phyloP scores from a whole-genome alignment of 495 filamentous ascomycete species.

The Daldinia bambusicola region DNA sequence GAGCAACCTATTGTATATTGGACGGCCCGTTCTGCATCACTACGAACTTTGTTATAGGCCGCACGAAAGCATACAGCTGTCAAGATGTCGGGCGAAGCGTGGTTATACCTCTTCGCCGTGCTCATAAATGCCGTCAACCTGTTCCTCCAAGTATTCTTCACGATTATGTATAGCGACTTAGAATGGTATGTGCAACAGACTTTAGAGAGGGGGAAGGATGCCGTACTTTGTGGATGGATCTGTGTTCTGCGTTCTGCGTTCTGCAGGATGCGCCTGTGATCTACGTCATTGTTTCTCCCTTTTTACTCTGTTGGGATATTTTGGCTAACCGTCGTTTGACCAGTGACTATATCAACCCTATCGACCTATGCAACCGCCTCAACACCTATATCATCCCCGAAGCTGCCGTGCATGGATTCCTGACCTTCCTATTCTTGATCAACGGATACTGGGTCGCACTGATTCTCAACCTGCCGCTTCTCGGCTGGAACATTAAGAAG shows the following conservation, averaged over 20 bases:
- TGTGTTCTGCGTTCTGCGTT: slow-evolving; percentile 25
- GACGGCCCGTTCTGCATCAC: neutral
- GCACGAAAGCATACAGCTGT: slow-evolving; percentile 34
- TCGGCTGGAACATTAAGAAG: slow-evolving; percentile 98
- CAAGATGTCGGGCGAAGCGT: slow-evolving; percentile 98
- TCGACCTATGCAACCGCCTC: slow-evolving; percentile 99
- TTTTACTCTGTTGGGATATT: neutral
- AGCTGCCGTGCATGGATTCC: slow-evolving; percentile 94
- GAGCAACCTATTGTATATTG: neutral
- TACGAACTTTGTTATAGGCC: neutral
- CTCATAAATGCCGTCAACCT: slow-evolving; percentile 99
- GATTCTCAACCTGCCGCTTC: slow-evolving; percentile 88
- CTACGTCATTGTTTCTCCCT: slow-evolving; percentile 42
- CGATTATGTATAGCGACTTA: slow-evolving; percentile 99
- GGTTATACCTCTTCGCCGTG: slow-evolving; percentile 98
- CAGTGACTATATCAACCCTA: slow-evolving; percentile 99
- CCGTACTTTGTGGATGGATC: neutral
- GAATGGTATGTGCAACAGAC: slow-evolving; percentile 82
- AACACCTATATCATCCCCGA: slow-evolving; percentile 99
- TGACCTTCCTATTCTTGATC: slow-evolving; percentile 94
- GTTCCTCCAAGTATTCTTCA: slow-evolving; percentile 99
- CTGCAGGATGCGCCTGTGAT: slow-evolving; percentile 19
- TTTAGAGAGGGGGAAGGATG: neutral
- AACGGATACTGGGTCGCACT: slow-evolving; percentile 99
- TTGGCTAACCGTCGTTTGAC: slow-evolving; percentile 37